Conservation (phyloP, 768 basidiomycete genomes). For the Podaxis carcinomalis region DNA sequence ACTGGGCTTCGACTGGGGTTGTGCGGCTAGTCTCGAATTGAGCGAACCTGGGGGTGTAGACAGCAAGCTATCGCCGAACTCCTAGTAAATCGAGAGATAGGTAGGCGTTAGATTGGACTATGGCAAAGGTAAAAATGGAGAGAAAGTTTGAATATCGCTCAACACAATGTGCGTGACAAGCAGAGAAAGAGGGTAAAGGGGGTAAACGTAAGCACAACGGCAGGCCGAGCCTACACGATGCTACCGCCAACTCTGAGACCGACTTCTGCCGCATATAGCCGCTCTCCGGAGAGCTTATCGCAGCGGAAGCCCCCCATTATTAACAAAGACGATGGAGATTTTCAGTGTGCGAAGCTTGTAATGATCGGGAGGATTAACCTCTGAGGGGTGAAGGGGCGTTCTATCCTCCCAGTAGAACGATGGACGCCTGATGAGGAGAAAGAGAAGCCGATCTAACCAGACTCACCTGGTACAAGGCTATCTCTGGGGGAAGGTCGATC, state of each 20-base stretch:
- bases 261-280: not conserved
- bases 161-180: not conserved
- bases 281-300: conserved; percentile 9
- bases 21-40: conserved; percentile 4
- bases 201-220: not conserved
- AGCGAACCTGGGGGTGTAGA: conserved; percentile 9
- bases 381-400: conserved; percentile 9
- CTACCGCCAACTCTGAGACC: not conserved
- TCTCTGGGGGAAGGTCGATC: conserved; percentile 26
- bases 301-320: not conserved
- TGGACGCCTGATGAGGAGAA: conserved; percentile 9
- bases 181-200: not conserved
- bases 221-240: not conserved
- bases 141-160: not conserved
- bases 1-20: conserved; percentile 9
- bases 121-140: not conserved
- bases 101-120: not conserved
- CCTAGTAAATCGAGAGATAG: conserved; percentile 4
- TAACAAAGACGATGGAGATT: conserved; percentile 12
- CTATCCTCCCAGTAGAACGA: not conserved
- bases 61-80: conserved; percentile 9
- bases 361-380: conserved; percentile 20
- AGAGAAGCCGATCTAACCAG: conserved; percentile 10
- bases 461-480: conserved; percentile 31
- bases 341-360: conserved; percentile 18